Percentiles rank a stretch among this genome's conserved stretches.
phyloP scores from a whole-genome alignment of 768 basidiomycete genomes.

The Rhodotorula graminis region DNA sequence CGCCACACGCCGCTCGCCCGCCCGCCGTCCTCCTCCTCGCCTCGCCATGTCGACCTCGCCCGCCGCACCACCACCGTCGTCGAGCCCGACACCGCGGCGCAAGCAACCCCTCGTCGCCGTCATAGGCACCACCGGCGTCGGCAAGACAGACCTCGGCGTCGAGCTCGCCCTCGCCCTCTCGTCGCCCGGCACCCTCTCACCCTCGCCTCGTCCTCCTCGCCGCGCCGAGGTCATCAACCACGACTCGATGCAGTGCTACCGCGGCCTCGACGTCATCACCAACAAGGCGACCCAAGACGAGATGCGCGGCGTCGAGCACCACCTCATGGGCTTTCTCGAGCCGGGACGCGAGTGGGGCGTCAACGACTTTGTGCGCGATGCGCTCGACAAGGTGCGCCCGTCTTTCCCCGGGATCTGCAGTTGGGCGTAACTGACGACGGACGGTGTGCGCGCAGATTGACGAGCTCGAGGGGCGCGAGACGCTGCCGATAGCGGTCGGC shows the following conservation, averaged over 20 bases:
- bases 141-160: constrained; percentile 87
- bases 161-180: constrained; percentile 64
- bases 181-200: not conserved
- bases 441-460: constrained; percentile 60
- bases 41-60: not conserved
- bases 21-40: not conserved
- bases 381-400: constrained; percentile 63
- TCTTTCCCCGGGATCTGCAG: accelerated
- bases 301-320: constrained; percentile 74
- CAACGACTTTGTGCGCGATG: constrained; percentile 80
- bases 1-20: not conserved
- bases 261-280: constrained; percentile 84
- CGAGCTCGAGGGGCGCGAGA: constrained; percentile 59
- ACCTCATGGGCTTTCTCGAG: constrained; percentile 78
- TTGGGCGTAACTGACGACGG: too few species aligned
- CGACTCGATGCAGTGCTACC: constrained; percentile 95
- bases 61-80: too few species aligned
- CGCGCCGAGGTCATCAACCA: constrained; percentile 73
- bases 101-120: constrained; percentile 60
- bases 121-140: constrained; percentile 89
- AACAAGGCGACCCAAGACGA: constrained; percentile 82
- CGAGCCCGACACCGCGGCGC: not conserved
- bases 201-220: too few species aligned
- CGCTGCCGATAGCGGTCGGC: constrained; percentile 84
- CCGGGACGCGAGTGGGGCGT: constrained; percentile 84